Percentiles rank a stretch among this genome's conserved stretches.
Evolutionary conservation across 768 basidiomycete genomes (phyloP).

Genomic region (Russula lepida): DNA sequence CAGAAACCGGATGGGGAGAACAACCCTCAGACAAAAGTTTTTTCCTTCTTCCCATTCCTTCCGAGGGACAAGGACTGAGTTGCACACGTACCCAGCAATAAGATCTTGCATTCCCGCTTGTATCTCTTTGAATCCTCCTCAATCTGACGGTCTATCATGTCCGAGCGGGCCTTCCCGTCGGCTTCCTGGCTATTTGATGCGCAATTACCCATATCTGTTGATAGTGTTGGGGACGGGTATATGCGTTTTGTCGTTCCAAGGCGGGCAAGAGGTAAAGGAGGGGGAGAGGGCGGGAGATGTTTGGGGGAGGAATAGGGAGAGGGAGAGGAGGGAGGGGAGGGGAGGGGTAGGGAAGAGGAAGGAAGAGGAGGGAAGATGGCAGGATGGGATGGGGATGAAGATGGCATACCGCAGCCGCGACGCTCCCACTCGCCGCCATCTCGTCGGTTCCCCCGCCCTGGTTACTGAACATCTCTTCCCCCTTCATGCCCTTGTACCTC

Average conservation of each 20-base stretch:
- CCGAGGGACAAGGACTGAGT: neutral
- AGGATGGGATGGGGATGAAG: neutral
- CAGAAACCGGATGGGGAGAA: no score
- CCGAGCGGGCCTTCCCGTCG: conserved; percentile 52
- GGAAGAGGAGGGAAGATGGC: neutral
- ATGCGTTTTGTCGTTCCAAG: neutral
- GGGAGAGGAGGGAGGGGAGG: neutral
- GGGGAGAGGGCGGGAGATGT: neutral
- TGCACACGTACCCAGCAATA: conserved; percentile 64
- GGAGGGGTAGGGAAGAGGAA: neutral
- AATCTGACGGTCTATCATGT: conserved; percentile 72
- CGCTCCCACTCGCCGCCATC: neutral
- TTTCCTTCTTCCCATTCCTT: neutral
- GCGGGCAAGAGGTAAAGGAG: neutral
- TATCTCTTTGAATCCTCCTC: conserved; percentile 80
- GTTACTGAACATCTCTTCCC: neutral
- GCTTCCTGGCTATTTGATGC: conserved; percentile 48
- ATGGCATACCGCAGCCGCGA: neutral
- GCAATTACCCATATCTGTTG: conserved; percentile 54
- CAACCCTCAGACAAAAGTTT: neutral
- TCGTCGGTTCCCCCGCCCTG: neutral
- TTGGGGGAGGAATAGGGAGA: no score
- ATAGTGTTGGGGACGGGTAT: neutral
- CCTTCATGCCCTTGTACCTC: neutral
- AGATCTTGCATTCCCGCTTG: conserved; percentile 86